Evolutionary conservation across 2,329 filamentous ascomycete species (phyloP), one percentile per base, ranked within the genome.

Genomic region (Botrytis byssoidea): DNA sequence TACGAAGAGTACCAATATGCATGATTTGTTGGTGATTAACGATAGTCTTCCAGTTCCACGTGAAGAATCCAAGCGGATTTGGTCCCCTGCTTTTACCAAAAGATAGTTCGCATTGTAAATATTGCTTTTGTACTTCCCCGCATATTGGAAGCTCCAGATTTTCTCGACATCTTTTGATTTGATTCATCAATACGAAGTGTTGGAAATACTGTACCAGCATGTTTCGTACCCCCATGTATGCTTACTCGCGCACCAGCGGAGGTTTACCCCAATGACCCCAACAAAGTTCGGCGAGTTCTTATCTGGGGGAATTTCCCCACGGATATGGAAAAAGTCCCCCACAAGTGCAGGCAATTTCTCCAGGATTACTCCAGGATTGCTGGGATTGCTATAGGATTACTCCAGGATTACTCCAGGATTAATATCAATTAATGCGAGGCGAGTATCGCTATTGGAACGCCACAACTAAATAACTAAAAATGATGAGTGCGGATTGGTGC

Each of bases 231-330:
- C 18, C n/a, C 63, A 48, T 66, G 42, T 48, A 35, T 42, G n/a
- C 20, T 29, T 66, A 35, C 29, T 20, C 29, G 42, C 12, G 42
- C 42, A 66, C 63, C 35, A 66, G 63, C 42, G 42, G 63, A 66
- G 29, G 42, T 66, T 66, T 65, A 46, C 63, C n/a, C 63, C 63
- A 65, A 44, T 46, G 42, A 9, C 29, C 57, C 57, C 9, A 61
- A 42, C 44, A 66, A 71, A 51, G 32, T 42, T 48, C 25, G 60
- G 60, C 8, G 22, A 32, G 18, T 32, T 46, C 70, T 71, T 42
- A 51, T 71, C 70, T 71, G 60, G 70, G 70, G 60, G 55, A 55
- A 65, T 65, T 55, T 55, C 65, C 65, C 65, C 65, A 67, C 65
- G 65, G 51, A 22, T 29, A 40, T 51, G 46, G 65, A 29, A 55